A percentile compares a stretch with the other conserved stretches of the same genome.
These are phyloP conservation scores for Pharus latifolius DNA, from an alignment of 176 grass and related monocot species.

Conservation along the genomic window DNA sequence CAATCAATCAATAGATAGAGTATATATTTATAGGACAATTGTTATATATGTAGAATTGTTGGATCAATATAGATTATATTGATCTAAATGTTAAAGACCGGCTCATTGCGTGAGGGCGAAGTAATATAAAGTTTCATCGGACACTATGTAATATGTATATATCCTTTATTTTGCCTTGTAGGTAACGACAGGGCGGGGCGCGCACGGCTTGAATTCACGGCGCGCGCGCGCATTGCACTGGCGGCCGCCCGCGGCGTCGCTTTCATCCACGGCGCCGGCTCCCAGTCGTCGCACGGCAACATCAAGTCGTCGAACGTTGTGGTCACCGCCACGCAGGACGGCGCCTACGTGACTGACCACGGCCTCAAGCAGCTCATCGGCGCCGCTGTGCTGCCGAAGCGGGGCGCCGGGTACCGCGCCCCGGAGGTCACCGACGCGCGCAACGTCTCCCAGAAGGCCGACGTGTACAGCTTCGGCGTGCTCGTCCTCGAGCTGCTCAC, in stretches of 20 bases:
- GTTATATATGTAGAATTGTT: no score
- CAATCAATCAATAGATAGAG: no score
- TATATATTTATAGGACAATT: no score
- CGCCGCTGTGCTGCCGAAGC: slow-evolving; percentile 1
- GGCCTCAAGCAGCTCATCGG: slow-evolving; percentile 45
- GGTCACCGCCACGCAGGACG: neutral
- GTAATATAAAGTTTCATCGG: no score
- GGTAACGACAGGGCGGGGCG: slow-evolving; percentile 27
- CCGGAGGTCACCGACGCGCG: slow-evolving; percentile 52
- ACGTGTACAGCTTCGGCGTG: slow-evolving; percentile 86
- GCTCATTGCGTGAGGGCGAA: no score
- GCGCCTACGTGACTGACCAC: slow-evolving; percentile 41
- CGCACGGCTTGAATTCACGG: slow-evolving; percentile 31
- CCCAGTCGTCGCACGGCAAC: slow-evolving; percentile 43
- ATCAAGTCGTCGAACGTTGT: slow-evolving; percentile 74
- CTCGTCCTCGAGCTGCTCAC: slow-evolving; percentile 75
- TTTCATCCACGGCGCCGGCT: slow-evolving; percentile 47
- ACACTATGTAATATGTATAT: no score
- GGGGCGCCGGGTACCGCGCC: slow-evolving; percentile 43
- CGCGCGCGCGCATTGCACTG: slow-evolving; percentile 47
- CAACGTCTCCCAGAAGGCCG: slow-evolving; percentile 48
- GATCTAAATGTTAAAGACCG: no score
- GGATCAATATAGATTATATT: no score
- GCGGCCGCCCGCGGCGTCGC: slow-evolving; percentile 63
- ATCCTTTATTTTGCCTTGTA: neutral